Conservation (phyloP, 2,329 filamentous ascomycete species). For the Davidsoniella neocaledoniae region DNA sequence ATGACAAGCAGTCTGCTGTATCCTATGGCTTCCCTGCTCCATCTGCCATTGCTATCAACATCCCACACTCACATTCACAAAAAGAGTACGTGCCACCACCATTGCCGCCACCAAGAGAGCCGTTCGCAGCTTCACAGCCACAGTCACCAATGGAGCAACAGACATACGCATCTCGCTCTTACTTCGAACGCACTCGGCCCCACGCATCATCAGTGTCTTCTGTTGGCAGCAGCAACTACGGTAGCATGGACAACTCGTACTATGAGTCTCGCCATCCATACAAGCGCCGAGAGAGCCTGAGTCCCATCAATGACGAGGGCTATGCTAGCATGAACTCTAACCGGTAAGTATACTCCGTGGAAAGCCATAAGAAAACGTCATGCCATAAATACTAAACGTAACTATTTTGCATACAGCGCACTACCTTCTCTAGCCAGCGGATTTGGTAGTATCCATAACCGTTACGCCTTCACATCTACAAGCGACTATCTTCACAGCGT, state of each 20-base stretch:
- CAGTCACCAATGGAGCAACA: slow-evolving; percentile 4
- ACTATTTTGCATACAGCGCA: slow-evolving; percentile 18
- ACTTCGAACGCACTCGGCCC: slow-evolving; percentile 1
- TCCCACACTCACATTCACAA: slow-evolving; percentile 9
- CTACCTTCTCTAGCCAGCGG: slow-evolving; percentile 25
- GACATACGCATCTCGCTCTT: slow-evolving; percentile 3
- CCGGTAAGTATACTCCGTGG: slow-evolving; percentile 17
- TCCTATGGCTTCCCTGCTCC: slow-evolving; percentile 2
- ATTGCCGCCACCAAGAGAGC: slow-evolving; percentile 13
- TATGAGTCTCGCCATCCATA: slow-evolving; percentile 14
- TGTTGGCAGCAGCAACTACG: slow-evolving; percentile 21
- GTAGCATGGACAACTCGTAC: slow-evolving; percentile 24
- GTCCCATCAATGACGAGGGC: slow-evolving; percentile 24
- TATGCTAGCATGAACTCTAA: slow-evolving; percentile 27
- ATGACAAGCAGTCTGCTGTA: slow-evolving; percentile 5
- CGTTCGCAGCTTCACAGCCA: slow-evolving; percentile 4
- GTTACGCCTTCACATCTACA: slow-evolving; percentile 28
- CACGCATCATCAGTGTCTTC: slow-evolving; percentile 11
- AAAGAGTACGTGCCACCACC: slow-evolving; percentile 12
- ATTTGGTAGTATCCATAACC: slow-evolving; percentile 35
- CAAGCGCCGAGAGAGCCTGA: slow-evolving; percentile 10
- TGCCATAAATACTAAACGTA: slow-evolving; percentile 13
- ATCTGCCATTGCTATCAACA: slow-evolving; percentile 13
- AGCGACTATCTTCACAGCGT: slow-evolving; percentile 33
- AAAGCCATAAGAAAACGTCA: slow-evolving; percentile 6